Percentiles rank a stretch among this genome's conserved stretches.
Conservation (phyloP, 345 rosid species). For the Capsella bursapastoris region DNA sequence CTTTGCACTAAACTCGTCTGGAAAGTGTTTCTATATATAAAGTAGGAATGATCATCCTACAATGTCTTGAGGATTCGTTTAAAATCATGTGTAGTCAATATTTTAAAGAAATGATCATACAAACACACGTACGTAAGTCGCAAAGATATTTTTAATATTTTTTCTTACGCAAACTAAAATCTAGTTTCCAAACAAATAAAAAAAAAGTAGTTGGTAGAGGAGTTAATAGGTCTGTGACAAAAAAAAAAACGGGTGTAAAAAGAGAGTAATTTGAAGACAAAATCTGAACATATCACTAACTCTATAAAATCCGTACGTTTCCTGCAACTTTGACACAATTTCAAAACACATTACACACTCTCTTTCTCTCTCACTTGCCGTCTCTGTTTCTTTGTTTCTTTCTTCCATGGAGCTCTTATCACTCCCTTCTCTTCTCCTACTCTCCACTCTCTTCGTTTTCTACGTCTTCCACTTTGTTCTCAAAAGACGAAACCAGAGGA, state of each 20-base stretch:
- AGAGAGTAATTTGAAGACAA: constrained; percentile 8
- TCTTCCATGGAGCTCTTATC: constrained; percentile 42
- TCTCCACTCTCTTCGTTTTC: constrained; percentile 36
- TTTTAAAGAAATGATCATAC: background rate
- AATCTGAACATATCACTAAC: constrained; percentile 33
- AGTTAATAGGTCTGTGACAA: constrained; percentile 31
- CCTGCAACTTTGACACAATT: constrained; percentile 31
- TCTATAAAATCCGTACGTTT: constrained; percentile 44
- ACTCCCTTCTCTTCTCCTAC: constrained; percentile 31
- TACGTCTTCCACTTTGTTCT: constrained; percentile 22
- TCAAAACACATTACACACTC: constrained; percentile 18
- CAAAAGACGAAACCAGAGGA: constrained; percentile 43
- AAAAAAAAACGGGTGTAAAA: background rate
- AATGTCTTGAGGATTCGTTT: background rate
- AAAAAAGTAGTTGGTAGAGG: constrained; percentile 36
- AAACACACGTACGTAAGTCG: background rate
- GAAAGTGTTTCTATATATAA: background rate
- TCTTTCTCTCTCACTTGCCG: background rate
- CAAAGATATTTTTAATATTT: background rate
- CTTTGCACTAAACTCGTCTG: background rate
- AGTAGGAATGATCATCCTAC: background rate
- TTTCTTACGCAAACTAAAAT: background rate
- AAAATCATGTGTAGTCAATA: background rate
- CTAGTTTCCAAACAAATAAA: background rate
- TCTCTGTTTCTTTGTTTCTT: background rate